A percentile compares a stretch with the other conserved stretches of the same genome.
These are phyloP conservation scores for Hortiboletus rubellus DNA, from an alignment of 1,284 basidiomycete species.

Conservation along the genomic window DNA sequence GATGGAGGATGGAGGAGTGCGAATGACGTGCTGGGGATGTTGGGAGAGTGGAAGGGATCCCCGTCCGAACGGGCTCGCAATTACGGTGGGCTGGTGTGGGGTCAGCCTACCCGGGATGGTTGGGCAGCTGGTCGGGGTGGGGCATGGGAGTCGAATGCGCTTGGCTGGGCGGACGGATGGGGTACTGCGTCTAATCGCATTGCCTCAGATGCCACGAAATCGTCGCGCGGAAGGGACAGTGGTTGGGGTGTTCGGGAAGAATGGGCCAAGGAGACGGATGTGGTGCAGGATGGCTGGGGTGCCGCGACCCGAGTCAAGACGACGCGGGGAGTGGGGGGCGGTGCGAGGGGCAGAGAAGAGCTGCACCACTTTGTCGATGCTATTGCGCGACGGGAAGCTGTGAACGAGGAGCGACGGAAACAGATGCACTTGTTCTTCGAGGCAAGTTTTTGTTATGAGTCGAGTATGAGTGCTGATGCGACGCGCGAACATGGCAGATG, in stretches of 20 bases:
- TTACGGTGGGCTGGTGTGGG: conserved; percentile 12
- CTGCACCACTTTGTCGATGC: conserved; percentile 47
- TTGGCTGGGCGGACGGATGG: conserved; percentile 16
- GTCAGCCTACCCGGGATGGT: not conserved
- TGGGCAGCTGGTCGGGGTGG: conserved; percentile 8
- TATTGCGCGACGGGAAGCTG: conserved; percentile 44
- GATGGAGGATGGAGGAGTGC: conserved; percentile 32
- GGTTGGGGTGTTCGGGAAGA: conserved; percentile 23
- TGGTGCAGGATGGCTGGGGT: conserved; percentile 6
- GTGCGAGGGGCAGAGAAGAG: conserved; percentile 2
- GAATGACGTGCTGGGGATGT: conserved; percentile 30
- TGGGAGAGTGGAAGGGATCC: conserved; percentile 16
- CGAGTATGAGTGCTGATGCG: not conserved
- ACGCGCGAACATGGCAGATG: conserved; percentile 40
- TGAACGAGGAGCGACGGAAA: conserved; percentile 39
- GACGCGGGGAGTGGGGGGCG: conserved; percentile 2
- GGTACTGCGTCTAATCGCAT: conserved; percentile 11
- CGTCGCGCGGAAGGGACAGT: conserved; percentile 16
- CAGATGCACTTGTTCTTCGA: conserved; percentile 53
- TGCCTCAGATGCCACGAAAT: conserved; percentile 24
- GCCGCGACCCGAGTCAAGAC: not conserved
- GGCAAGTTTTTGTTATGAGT: conserved; percentile 35
- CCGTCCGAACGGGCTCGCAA: conserved; percentile 5
- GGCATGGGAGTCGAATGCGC: conserved; percentile 7
- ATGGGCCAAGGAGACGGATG: conserved; percentile 13